phyloP scores from a whole-genome alignment of 768 basidiomycete genomes.

The Neoboletus magnificus region DNA sequence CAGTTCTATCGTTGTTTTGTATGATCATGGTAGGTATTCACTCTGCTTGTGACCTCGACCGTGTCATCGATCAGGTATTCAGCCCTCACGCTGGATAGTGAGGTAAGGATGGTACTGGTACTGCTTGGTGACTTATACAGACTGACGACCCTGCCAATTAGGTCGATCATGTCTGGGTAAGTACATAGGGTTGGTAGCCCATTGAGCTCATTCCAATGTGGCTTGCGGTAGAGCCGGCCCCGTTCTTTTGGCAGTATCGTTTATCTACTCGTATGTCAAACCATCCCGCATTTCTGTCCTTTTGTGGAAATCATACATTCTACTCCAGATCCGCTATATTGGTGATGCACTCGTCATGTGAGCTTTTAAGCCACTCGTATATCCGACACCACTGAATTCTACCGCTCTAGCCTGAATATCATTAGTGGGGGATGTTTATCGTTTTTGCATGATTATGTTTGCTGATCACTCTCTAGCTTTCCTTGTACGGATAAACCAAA shows the following conservation, averaged over 20 bases:
- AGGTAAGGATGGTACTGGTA: slow-evolving; percentile 3
- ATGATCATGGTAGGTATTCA: slow-evolving; percentile 18
- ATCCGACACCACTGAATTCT: not conserved
- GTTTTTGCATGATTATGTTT: accelerated
- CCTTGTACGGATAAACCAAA: slow-evolving; percentile 1
- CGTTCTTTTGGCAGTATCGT: slow-evolving; percentile 15
- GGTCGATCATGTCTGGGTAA: slow-evolving; percentile 23
- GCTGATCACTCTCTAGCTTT: slow-evolving; percentile 11
- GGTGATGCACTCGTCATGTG: slow-evolving; percentile 20
- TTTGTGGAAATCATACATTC: not conserved
- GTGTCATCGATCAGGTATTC: not conserved
- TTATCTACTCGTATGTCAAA: slow-evolving; percentile 21
- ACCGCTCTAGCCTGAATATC: slow-evolving; percentile 10
- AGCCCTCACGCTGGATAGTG: slow-evolving; percentile 18
- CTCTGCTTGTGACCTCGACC: not conserved
- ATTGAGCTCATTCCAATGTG: not conserved
- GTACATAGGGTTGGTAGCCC: not conserved
- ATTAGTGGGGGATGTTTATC: not conserved
- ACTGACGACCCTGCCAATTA: not conserved
- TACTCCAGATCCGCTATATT: slow-evolving; percentile 22
- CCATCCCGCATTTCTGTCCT: not conserved
- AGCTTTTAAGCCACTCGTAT: not conserved
- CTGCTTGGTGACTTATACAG: not conserved
- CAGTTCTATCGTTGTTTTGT: slow-evolving; percentile 9
- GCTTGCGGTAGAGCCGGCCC: slow-evolving; percentile 1